Base-by-base conservation (phyloP, 768 basidiomycete species). In the Phanerochaete carnosa region DNA sequence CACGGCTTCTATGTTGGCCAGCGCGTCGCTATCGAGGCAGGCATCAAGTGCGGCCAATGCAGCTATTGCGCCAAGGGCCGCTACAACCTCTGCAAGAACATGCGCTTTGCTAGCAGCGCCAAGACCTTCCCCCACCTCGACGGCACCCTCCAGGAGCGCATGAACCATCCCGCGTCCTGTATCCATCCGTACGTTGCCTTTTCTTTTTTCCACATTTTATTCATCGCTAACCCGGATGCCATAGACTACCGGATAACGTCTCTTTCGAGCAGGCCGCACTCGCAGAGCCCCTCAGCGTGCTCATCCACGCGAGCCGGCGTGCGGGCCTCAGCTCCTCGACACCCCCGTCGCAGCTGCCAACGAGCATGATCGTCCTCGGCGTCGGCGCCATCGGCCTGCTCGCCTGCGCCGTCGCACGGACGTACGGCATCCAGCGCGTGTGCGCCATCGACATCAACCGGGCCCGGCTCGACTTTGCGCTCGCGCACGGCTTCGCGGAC, bases 341-440 rank as follows among this genome's bases (percentile, higher is more conserved):
- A 73, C 79, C 59, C 59, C 65, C 33, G 67, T 79, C 8, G 86
- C 59, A 63, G 37, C 61, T 57, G 22, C 47, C 46, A 5, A 45
- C 63, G 19, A 79, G 84, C 54, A 86, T 96, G 49, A 87, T 97
- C 63, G 89, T 98, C 55, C 89, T 94, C 64, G 96, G 96, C 57
- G 92, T 90, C 22, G 96, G 96, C 53, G 86, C 96, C 9, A 96
- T 98, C 72, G 96, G 96, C 55, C 83, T 97, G 39, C 86, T 98
- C 45, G 92, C 92, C 0, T 92, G 90, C 69, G 83, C 91, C 2
- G 82, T 96, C 60, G 90, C 92, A 39, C 83, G 84, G 65, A 78
- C 85, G 23, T 75, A 78, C 51, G 94, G 93, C 49, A 90, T 90
- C 3, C 78, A 85, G 3, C 79, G 81, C 66, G 80, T 94, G 68